Evolutionary conservation across 192 early-diverging fungal species (phyloP), one percentile per base, ranked within the genome.

Genomic region (Rhizoclosmatium sp.): DNA sequence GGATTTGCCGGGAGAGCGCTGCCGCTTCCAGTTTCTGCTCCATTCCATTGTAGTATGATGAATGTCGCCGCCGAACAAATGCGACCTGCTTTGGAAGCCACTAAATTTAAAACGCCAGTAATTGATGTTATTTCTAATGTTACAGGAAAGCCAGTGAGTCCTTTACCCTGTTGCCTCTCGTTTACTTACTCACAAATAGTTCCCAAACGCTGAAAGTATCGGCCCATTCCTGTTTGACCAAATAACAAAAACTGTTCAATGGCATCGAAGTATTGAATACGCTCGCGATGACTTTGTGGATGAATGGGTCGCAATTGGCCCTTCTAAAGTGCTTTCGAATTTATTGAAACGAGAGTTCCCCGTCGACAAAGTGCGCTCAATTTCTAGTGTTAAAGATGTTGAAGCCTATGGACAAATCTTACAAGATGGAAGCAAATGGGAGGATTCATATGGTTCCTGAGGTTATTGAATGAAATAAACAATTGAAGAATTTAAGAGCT

Each of bases 31-130:
- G 97, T 99, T 7, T 97, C 96, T 31, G 97, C 96, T 39, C 97
- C 97, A 2, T 99, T 99, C 78, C 97, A 99, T 85, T 97, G 96
- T 83, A 89, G 85, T 47, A 82, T 99, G 69, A 97, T 99, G 97
- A 86, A 87, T 45, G 93, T 94, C 23, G 97, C 96, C 3, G 93
- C 93, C 1, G 87, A 90, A 48, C 86, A 81, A 31, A 93, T 99
- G 89, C 87, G 85, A 47, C 78, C 88, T 5, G 91, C 91, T 5
- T 87, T 99, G n/a, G 86, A 83, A n/a, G 82, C 82, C 54, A 85
- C 92, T 9, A 88, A 92, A 51, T 92, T 99, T 47, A 61, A 87
- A n/a, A 84, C 87, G 44, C 96, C 95, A 47, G 68, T 82, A 12
- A 92, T 97, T 59, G 91, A 95, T 48, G 93, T 99, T 19, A 92